A percentile compares a stretch with the other conserved stretches of the same genome.
phyloP scores from a whole-genome alignment of 805 yeast species.

The Saturnispora besseyi region DNA sequence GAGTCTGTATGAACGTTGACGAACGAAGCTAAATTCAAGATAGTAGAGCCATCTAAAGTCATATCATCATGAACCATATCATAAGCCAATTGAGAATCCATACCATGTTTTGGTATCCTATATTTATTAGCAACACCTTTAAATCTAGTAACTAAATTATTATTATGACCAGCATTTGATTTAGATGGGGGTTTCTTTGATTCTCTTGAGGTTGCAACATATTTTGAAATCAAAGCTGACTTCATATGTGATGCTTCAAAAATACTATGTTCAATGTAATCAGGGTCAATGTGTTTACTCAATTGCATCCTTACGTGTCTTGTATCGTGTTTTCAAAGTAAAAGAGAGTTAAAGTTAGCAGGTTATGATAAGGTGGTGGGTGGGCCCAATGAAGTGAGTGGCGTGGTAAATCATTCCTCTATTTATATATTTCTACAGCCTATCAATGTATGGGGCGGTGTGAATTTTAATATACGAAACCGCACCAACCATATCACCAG shows the following conservation, averaged over 20 bases:
- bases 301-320: slow-evolving; percentile 31
- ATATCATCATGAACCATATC: slow-evolving; percentile 63
- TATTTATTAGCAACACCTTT: slow-evolving; percentile 43
- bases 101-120: slow-evolving; percentile 49
- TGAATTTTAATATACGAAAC: too few relatives aligned
- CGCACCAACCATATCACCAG: too few relatives aligned
- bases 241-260: slow-evolving; percentile 16
- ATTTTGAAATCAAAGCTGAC: slow-evolving; percentile 13
- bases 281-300: slow-evolving; percentile 38
- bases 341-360: not conserved
- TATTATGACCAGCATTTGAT: not conserved
- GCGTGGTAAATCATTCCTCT: too few relatives aligned
- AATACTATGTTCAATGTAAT: slow-evolving; percentile 30
- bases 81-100: slow-evolving; percentile 45
- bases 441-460: too few relatives aligned
- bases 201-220: slow-evolving; percentile 16
- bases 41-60: slow-evolving; percentile 75
- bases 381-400: not conserved
- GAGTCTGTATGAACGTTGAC: slow-evolving; percentile 67
- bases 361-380: not conserved
- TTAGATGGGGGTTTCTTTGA: slow-evolving; percentile 1
- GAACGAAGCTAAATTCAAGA: slow-evolving; percentile 78
- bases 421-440: too few relatives aligned
- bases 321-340: not conserved
- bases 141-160: slow-evolving; percentile 21